Base-by-base conservation (phyloP, 805 yeast species). In the Candida vaughaniae region DNA sequence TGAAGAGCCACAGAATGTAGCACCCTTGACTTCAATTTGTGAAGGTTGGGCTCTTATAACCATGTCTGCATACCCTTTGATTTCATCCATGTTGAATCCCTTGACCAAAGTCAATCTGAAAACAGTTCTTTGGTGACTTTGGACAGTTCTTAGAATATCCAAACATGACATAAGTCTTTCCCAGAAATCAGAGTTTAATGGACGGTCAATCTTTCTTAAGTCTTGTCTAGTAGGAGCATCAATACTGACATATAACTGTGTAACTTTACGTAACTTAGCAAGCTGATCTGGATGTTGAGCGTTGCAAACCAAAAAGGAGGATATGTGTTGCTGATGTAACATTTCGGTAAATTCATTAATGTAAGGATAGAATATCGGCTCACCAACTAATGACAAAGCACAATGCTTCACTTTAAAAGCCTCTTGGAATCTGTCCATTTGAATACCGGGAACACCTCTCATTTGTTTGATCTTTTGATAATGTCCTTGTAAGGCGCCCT, bases 391-490 rank as follows among this genome's bases (percentile, higher is more conserved):
- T 5, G 96, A 87, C 31, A 89, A 70, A 2, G 97, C 97, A 69
- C 97, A 89, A 57, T 89, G 97, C 33, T 78, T 78, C 10, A 90
- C 95, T 37, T 78, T 74, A 60, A 90, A 89, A 0, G 96, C 96
- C 55, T 89, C 96, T 16, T 87, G 82, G 59, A 90, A 89, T 51
- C 97, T 70, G 17, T 86, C 95, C 46, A 89, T 82, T 48, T 83
- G 85, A 35, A 90, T 87, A 23, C 97, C 97, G 0, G 97, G 96
- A 29, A 90, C 95, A 43, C 97, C 97, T 55, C 95, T 73, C 90
- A 89, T 80, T 62, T 87, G 95, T 60, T 89, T 90, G 56, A 89
- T 90, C 55, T 89, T 89, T 43, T 85, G 80, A 60, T 90, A 90
- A 57, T 89, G 97, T 3, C 95, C 96, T 46, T 75, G 79, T 30